Percentiles rank a stretch among this genome's conserved stretches.
Evolutionary conservation across 2,329 filamentous ascomycete genomes (phyloP).

Genomic region (Aspergillus sp.): DNA sequence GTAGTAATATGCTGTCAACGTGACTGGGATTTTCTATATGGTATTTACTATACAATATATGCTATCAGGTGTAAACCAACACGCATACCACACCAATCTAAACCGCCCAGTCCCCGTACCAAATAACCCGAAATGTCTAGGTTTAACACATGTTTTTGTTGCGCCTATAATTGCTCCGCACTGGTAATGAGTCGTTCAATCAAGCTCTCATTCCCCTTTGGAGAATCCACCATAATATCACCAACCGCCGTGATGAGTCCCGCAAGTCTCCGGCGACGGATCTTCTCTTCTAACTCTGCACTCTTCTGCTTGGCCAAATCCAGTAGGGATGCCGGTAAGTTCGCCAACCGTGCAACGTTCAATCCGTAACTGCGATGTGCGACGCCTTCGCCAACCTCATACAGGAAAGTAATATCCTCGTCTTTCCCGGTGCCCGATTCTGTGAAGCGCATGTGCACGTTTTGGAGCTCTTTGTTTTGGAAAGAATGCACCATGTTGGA

Average conservation of each 20-base stretch:
- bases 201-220: constrained; percentile 14
- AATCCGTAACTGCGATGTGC: constrained; percentile 91
- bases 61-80: too few species aligned
- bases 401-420: constrained; percentile 87
- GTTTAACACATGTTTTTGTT: too few species aligned
- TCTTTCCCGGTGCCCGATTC: constrained; percentile 51
- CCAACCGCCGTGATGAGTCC: constrained; percentile 26
- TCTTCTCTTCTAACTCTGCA: constrained; percentile 69
- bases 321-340: constrained; percentile 70
- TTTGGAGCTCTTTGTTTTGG: constrained; percentile 61
- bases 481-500: constrained; percentile 68
- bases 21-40: too few species aligned
- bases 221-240: constrained; percentile 16
- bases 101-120: too few species aligned
- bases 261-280: constrained; percentile 58
- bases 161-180: constrained; percentile 26
- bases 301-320: constrained; percentile 78
- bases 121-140: too few species aligned
- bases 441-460: constrained; percentile 92
- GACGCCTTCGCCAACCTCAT: constrained; percentile 85
- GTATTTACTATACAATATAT: too few species aligned
- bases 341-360: constrained; percentile 84
- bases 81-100: too few species aligned
- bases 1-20: too few species aligned
- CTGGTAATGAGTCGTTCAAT: constrained; percentile 27